Conservation (phyloP, 805 yeast genomes). For the Blastobotrys peoriensis region DNA sequence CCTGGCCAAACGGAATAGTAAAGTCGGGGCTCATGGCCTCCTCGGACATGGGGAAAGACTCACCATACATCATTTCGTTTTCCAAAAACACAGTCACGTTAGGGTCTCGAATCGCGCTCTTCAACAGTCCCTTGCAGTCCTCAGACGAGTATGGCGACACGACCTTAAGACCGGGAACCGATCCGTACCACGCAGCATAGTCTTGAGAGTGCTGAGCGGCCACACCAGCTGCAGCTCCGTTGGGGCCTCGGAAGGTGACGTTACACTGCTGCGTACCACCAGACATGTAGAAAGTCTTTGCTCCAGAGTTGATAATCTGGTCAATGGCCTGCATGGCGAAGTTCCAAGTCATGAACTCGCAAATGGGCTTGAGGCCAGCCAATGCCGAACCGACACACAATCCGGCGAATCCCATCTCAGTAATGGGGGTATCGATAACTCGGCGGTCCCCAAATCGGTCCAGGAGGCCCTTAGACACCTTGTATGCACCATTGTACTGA, state of each 20-base stretch:
- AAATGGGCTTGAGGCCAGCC: constrained; percentile 91
- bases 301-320: constrained; percentile 97
- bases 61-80: constrained; percentile 93
- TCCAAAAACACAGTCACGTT: constrained; percentile 95
- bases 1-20: constrained; percentile 88
- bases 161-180: constrained; percentile 97
- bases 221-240: constrained; percentile 99
- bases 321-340: constrained; percentile 99
- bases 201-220: constrained; percentile 99
- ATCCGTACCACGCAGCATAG: constrained; percentile 96
- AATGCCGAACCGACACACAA: constrained; percentile 93
- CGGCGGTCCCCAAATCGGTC: constrained; percentile 94
- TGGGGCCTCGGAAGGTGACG: constrained; percentile 98
- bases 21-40: constrained; percentile 86
- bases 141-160: constrained; percentile 92
- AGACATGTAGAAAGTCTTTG: constrained; percentile 97
- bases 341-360: constrained; percentile 98
- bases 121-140: constrained; percentile 91
- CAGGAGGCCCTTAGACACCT: constrained; percentile 89
- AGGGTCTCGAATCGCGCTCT: constrained; percentile 97
- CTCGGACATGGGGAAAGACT: constrained; percentile 80
- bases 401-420: constrained; percentile 99
- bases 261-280: constrained; percentile 98
- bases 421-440: constrained; percentile 93
- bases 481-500: constrained; percentile 98